Evolutionary conservation across 78 protist genomes (phyloP).

Genomic region (Tieghemostelium lacteum): DNA sequence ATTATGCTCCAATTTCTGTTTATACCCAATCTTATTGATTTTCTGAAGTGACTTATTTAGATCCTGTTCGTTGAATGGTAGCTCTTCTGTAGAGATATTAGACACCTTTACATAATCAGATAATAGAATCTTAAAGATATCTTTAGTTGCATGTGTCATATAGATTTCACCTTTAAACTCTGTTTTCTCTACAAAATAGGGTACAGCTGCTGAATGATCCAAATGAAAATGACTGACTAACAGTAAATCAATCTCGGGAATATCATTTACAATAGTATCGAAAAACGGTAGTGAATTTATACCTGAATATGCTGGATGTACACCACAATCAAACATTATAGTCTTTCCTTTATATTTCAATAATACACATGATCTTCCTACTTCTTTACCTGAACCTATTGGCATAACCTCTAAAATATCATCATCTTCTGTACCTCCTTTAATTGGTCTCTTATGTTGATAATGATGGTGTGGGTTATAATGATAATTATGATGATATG

Average conservation of each 20-base stretch:
- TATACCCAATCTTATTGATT: slow-evolving; percentile 87
- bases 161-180: slow-evolving; percentile 92
- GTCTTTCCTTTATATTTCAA: slow-evolving; percentile 89
- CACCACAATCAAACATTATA: slow-evolving; percentile 96
- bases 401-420: slow-evolving; percentile 82
- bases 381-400: slow-evolving; percentile 84
- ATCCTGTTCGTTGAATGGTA: slow-evolving; percentile 85
- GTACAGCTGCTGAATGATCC: slow-evolving; percentile 96
- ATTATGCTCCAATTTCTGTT: slow-evolving; percentile 82
- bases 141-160: slow-evolving; percentile 98
- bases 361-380: slow-evolving; percentile 93
- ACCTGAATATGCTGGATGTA: slow-evolving; percentile 96
- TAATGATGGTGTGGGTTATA: slow-evolving; percentile 9
- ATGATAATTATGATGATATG: neutral
- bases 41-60: slow-evolving; percentile 66
- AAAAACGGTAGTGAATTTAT: slow-evolving; percentile 91
- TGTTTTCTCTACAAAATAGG: slow-evolving; percentile 89
- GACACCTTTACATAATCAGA: slow-evolving; percentile 85
- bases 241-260: slow-evolving; percentile 87
- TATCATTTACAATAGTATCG: slow-evolving; percentile 83
- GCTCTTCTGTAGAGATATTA: slow-evolving; percentile 44
- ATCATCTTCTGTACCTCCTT: slow-evolving; percentile 69
- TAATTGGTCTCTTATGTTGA: slow-evolving; percentile 43
- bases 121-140: slow-evolving; percentile 90
- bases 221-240: slow-evolving; percentile 96